These are phyloP conservation scores for Filosporella fistucella DNA, from an alignment of 495 filamentous ascomycete genomes.

Conservation along the genomic window DNA sequence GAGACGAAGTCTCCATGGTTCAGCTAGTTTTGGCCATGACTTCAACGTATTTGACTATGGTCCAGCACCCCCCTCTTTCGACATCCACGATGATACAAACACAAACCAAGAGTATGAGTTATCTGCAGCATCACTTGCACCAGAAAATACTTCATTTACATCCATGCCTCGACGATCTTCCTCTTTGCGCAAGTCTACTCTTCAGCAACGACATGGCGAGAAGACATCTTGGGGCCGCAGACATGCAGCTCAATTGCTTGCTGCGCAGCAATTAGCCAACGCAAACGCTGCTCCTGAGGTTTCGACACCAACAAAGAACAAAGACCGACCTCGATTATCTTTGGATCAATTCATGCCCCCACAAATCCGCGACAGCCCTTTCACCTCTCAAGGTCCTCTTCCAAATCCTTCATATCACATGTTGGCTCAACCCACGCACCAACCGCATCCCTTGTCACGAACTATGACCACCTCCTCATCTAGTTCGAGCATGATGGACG, in stretches of 20 bases:
- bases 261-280: constrained; percentile 28
- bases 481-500: constrained; percentile 67
- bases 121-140: constrained; percentile 21
- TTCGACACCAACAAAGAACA: constrained; percentile 41
- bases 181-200: constrained; percentile 77
- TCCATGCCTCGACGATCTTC: constrained; percentile 51
- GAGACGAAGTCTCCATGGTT: constrained; percentile 74
- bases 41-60: constrained; percentile 67
- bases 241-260: constrained; percentile 38
- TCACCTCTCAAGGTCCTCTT: constrained; percentile 44
- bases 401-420: constrained; percentile 53
- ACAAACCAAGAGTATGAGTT: constrained; percentile 28
- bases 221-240: constrained; percentile 53
- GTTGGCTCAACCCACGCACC: constrained; percentile 34
- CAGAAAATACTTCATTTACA: constrained; percentile 21
- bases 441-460: constrained; percentile 82
- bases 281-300: constrained; percentile 33
- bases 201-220: constrained; percentile 73
- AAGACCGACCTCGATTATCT: constrained; percentile 63
- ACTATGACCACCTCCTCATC: constrained; percentile 83
- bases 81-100: constrained; percentile 39
- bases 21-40: constrained; percentile 46
- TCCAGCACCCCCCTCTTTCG: constrained; percentile 30
- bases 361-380: constrained; percentile 57
- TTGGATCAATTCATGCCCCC: constrained; percentile 67